Evolutionary conservation across 2,329 filamentous ascomycete species (phyloP), one percentile per base, ranked within the genome.

Genomic region (Fusarium sp.): DNA sequence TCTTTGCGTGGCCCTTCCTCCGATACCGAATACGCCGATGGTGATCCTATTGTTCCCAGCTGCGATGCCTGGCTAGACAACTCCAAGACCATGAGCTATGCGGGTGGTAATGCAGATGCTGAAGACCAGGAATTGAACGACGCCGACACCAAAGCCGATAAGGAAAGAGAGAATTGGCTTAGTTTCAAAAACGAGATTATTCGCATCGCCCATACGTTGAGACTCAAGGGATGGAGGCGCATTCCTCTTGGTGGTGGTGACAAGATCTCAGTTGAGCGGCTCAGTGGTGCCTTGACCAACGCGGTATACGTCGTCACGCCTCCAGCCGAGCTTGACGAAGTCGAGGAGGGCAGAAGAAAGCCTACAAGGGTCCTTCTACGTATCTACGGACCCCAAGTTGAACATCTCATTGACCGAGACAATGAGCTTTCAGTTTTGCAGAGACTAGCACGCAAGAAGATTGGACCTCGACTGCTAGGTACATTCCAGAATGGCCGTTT

Each of bases 401-500:
- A 97, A 76, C 94, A 98, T 78, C 86, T 99, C 43, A 99, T 99
- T 74, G 95, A 99, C 78, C 89, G 96, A 63, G 93, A 98, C 58
- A 92, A 92, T 24, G 96, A 99, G 78, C 85, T 99, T 17, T 89
- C 90, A 63, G 96, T 98, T 49, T 86, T 99, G 18, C 89, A 91
- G 62, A 91, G 96, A 42, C 87, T 99, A 33, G 94, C 93, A 4
- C 90, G 92, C 57, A 97, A 98, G 84, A 94, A 92, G 73, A 99
- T 99, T 69, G 96, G 96, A 4, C 96, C 96, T 7, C 90, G 94
- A 17, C 84, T 99, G 31, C 85, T 99, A 1, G 96, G 96, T 1
- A 98, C 94, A 1, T 99, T 99, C 78, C 88, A 87, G 55, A 99
- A 99, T 76, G 96, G 96, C 11, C 92, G 96, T 7, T 99, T 99